A percentile compares a stretch with the other conserved stretches of the same genome.
phyloP scores from a whole-genome alignment of 2,329 filamentous ascomycete species.

The Colletotrichum eremochloae region DNA sequence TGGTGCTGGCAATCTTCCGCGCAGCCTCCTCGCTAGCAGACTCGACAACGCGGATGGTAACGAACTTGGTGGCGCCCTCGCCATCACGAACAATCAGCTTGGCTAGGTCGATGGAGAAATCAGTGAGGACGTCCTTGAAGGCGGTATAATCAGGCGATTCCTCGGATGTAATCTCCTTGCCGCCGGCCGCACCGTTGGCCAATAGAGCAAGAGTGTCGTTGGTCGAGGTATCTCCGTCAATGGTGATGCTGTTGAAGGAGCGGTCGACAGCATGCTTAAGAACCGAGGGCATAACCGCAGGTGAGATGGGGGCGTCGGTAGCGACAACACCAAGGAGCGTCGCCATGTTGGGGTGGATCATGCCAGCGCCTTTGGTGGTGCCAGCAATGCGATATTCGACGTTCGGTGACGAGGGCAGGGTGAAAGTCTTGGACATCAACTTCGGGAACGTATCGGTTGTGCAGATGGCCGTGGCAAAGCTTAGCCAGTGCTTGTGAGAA shows the following conservation, averaged over 20 bases:
- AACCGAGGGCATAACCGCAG: constrained; percentile 75
- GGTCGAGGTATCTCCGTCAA: constrained; percentile 97
- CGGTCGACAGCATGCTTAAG: constrained; percentile 81
- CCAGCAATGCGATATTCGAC: constrained; percentile 88
- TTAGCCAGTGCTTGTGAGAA: constrained; percentile 88
- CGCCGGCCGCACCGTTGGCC: constrained; percentile 94
- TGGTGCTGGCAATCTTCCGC: constrained; percentile 84
- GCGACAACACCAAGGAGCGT: constrained; percentile 92
- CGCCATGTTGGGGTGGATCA: constrained; percentile 99
- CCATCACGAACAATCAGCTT: constrained; percentile 96
- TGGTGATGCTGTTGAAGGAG: constrained; percentile 96
- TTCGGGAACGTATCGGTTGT: constrained; percentile 99
- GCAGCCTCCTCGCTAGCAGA: constrained; percentile 78
- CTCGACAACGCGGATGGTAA: constrained; percentile 88
- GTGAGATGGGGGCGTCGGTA: constrained; percentile 87
- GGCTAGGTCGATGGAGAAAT: constrained; percentile 86
- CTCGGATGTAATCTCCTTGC: constrained; percentile 69
- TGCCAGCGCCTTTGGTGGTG: constrained; percentile 97
- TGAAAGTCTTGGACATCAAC: constrained; percentile 87
- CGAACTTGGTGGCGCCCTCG: constrained; percentile 98
- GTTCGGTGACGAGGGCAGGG: constrained; percentile 81
- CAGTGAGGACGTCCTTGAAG: constrained; percentile 78
- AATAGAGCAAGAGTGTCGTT: constrained; percentile 96
- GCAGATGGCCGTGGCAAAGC: constrained; percentile 90
- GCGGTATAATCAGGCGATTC: constrained; percentile 74